Percentiles rank a stretch among this genome's conserved stretches.
These are phyloP conservation scores for Globisporangium mamillatum DNA, from an alignment of 352 stramenopile genomes.

Conservation along the genomic window DNA sequence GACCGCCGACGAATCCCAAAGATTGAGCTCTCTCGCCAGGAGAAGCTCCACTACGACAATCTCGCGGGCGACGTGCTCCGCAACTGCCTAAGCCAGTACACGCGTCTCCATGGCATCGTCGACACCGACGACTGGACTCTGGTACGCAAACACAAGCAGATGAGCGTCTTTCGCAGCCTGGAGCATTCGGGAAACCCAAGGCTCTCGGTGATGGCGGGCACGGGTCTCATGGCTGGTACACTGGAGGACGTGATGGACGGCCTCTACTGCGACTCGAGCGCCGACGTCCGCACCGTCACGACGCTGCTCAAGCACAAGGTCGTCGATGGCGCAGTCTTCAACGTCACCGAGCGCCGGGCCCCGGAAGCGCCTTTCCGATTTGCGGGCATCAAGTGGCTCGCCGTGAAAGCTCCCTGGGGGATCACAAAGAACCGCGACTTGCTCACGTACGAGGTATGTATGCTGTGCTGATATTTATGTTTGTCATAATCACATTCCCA, in stretches of 20 bases:
- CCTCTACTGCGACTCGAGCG: slow-evolving; percentile 36
- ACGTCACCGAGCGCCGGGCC: slow-evolving; percentile 26
- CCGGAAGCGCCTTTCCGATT: slow-evolving; percentile 35
- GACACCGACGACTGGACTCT: slow-evolving; percentile 10
- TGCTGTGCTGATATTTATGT: neutral
- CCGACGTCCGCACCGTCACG: slow-evolving; percentile 29
- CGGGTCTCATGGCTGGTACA: slow-evolving; percentile 7
- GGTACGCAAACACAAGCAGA: slow-evolving; percentile 14
- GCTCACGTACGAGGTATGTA: slow-evolving; percentile 35
- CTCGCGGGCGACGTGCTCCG: neutral
- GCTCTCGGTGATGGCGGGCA: slow-evolving; percentile 11
- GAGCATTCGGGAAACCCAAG: neutral
- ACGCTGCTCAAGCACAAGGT: slow-evolving; percentile 31
- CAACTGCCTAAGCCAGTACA: neutral
- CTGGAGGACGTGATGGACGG: slow-evolving; percentile 40
- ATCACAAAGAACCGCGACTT: slow-evolving; percentile 31
- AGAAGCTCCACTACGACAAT: slow-evolving; percentile 8
- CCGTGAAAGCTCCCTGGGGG: slow-evolving; percentile 26
- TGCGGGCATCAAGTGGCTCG: slow-evolving; percentile 47
- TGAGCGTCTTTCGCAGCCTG: slow-evolving; percentile 15
- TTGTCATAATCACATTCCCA: neutral
- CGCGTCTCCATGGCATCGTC: neutral
- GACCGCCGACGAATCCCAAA: neutral
- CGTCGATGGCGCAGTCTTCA: slow-evolving; percentile 31
- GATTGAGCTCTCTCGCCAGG: slow-evolving; percentile 1